These are phyloP conservation scores for Hypomontagnella submonticulosa DNA, from an alignment of 495 filamentous ascomycete species.

Conservation along the genomic window DNA sequence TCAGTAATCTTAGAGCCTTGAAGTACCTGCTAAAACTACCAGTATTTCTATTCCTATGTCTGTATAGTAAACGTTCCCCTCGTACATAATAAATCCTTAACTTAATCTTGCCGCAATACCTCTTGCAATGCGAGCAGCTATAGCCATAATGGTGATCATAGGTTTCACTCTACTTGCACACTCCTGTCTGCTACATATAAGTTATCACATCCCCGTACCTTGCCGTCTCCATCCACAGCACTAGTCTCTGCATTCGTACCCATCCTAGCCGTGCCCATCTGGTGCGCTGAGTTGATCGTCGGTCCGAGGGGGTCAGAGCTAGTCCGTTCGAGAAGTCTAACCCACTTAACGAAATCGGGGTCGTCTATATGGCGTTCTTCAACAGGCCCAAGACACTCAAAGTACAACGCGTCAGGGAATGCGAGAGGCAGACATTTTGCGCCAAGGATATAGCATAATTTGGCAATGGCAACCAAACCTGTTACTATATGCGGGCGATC, in stretches of 20 bases:
- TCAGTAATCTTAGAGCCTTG: no score
- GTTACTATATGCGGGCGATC: conserved; percentile 70
- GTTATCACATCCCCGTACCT: conserved; percentile 73
- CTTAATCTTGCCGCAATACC: no score
- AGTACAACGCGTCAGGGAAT: conserved; percentile 64
- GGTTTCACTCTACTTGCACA: conserved; percentile 84
- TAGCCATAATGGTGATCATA: conserved; percentile 85
- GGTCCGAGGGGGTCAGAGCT: conserved; percentile 61
- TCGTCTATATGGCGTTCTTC: conserved; percentile 13
- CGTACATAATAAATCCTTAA: no score
- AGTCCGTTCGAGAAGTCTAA: conserved; percentile 56
- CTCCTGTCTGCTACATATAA: conserved; percentile 80
- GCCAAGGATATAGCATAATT: conserved; percentile 73
- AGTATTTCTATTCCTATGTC: no score
- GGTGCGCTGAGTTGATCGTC: conserved; percentile 67
- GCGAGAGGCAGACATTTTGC: conserved; percentile 71
- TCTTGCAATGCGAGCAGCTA: conserved; percentile 63
- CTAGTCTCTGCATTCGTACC: conserved; percentile 57
- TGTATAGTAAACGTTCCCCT: no score
- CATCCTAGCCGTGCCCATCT: conserved; percentile 85
- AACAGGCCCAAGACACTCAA: conserved; percentile 58
- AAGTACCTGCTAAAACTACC: no score
- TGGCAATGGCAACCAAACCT: conserved; percentile 68
- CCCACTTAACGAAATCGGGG: conserved; percentile 54
- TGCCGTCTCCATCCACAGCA: conserved; percentile 74